Evolutionary conservation across 2,329 filamentous ascomycete species (phyloP).

Genomic region (Pseudogymnoascus sp.): DNA sequence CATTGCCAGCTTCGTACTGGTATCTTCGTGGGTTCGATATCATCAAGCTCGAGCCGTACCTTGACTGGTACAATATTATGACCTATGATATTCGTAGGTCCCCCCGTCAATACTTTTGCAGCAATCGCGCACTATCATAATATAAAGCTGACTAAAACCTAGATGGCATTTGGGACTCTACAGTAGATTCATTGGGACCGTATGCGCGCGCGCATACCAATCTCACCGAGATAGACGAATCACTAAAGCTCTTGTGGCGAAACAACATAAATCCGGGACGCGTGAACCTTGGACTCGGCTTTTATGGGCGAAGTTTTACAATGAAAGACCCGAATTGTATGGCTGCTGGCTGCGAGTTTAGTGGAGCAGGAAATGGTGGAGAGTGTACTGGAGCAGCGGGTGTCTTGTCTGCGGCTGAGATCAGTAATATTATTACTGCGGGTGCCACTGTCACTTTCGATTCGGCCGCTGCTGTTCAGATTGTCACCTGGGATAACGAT

Average conservation of each 20-base stretch:
- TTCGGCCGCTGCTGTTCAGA: conserved; percentile 27
- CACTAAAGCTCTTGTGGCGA: conserved; percentile 38
- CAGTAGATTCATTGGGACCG: conserved; percentile 28
- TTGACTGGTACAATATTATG: too few relatives aligned
- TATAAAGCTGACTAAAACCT: conserved; percentile 32
- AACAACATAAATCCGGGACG: conserved; percentile 34
- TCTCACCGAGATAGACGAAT: conserved; percentile 36
- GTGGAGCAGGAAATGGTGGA: conserved; percentile 20
- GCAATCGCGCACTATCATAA: neutral
- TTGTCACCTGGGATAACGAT: conserved; percentile 27
- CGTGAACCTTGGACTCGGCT: conserved; percentile 37
- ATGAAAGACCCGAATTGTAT: conserved; percentile 16
- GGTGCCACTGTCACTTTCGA: conserved; percentile 17
- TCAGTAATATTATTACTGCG: conserved; percentile 23
- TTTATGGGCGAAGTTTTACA: conserved; percentile 34
- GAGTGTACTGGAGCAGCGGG: conserved; percentile 24
- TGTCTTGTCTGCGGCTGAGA: conserved; percentile 30
- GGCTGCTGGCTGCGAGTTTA: conserved; percentile 20
- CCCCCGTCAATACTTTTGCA: neutral
- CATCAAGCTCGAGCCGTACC: too few relatives aligned
- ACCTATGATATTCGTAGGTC: conserved; percentile 9
- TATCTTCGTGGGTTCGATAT: too few relatives aligned
- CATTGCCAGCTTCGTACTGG: too few relatives aligned
- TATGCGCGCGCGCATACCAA: conserved; percentile 36
- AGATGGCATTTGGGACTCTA: conserved; percentile 36